These are phyloP conservation scores for Candida xiaguanensis DNA, from an alignment of 805 yeast genomes.

Conservation along the genomic window DNA sequence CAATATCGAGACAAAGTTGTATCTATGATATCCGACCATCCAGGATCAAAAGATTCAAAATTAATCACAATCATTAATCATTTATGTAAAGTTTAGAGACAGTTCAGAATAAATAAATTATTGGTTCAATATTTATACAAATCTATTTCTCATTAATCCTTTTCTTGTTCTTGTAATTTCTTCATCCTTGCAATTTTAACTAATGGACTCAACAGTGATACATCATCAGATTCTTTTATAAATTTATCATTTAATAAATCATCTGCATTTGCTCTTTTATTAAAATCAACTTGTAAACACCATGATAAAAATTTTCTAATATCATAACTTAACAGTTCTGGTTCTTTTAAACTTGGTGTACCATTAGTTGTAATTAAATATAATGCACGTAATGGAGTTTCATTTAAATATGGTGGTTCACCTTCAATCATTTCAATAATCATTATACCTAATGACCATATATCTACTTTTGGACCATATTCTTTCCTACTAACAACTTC, in stretches of 20 bases:
- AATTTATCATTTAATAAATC: constrained; percentile 68
- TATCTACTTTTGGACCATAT: constrained; percentile 94
- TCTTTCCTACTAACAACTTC: constrained; percentile 94
- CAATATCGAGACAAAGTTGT: constrained; percentile 18
- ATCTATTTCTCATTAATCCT: not conserved
- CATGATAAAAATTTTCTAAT: constrained; percentile 68
- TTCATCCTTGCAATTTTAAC: constrained; percentile 72
- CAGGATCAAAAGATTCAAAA: constrained; percentile 5
- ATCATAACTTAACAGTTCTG: constrained; percentile 67
- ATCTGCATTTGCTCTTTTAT: constrained; percentile 72
- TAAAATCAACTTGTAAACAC: constrained; percentile 81
- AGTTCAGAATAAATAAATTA: not conserved
- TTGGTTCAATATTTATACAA: not conserved
- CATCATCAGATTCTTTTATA: constrained; percentile 59
- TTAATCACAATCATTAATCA: constrained; percentile 15
- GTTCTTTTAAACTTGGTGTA: constrained; percentile 88
- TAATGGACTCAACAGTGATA: constrained; percentile 61
- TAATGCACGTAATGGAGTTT: constrained; percentile 89
- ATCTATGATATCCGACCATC: constrained; percentile 10
- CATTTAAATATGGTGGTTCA: constrained; percentile 96
- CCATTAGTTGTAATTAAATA: constrained; percentile 96
- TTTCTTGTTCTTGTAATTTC: constrained; percentile 25
- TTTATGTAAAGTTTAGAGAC: constrained; percentile 15
- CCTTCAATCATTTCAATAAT: constrained; percentile 98
- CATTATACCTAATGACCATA: constrained; percentile 98